These are phyloP conservation scores for Heterobasidion annosum DNA, from an alignment of 1,284 basidiomycete species.

Conservation along the genomic window DNA sequence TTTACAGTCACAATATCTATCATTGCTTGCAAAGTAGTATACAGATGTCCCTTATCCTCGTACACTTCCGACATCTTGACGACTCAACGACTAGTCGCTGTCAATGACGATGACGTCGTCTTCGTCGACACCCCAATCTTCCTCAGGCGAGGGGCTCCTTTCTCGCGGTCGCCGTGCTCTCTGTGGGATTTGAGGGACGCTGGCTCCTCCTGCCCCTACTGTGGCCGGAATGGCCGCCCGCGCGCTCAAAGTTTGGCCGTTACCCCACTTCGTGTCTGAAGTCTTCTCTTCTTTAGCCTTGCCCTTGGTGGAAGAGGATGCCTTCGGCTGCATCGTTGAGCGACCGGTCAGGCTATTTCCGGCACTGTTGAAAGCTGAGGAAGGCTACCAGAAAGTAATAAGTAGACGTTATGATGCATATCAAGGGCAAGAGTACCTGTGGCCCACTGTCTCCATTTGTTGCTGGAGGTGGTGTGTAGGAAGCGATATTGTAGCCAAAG, in stretches of 20 bases:
- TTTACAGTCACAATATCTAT: not conserved
- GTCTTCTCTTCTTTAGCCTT: conserved; percentile 41
- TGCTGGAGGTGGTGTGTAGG: conserved; percentile 57
- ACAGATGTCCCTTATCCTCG: not conserved
- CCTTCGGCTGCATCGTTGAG: conserved; percentile 13
- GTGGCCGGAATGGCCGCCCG: conserved; percentile 17
- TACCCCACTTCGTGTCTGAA: conserved; percentile 36
- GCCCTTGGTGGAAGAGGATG: conserved; percentile 32
- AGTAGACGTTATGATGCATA: not conserved
- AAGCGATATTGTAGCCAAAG: conserved; percentile 80
- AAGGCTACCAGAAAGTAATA: conserved; percentile 11
- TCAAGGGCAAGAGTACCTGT: conserved; percentile 9
- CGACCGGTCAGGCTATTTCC: conserved; percentile 77
- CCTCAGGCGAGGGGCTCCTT: conserved; percentile 52
- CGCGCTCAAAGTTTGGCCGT: conserved; percentile 47
- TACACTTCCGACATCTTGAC: not conserved
- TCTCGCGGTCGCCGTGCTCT: conserved; percentile 24
- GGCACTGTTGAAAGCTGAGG: conserved; percentile 72
- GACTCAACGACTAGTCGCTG: conserved; percentile 35
- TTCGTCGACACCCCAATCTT: conserved; percentile 68
- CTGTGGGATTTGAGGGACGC: conserved; percentile 34
- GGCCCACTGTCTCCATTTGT: conserved; percentile 14
- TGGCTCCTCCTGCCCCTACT: conserved; percentile 44
- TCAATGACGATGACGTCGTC: conserved; percentile 59
- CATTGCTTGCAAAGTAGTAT: no score